These are phyloP conservation scores for Elsinoe arachidis DNA, from an alignment of 2,329 filamentous ascomycete species.

Conservation along the genomic window DNA sequence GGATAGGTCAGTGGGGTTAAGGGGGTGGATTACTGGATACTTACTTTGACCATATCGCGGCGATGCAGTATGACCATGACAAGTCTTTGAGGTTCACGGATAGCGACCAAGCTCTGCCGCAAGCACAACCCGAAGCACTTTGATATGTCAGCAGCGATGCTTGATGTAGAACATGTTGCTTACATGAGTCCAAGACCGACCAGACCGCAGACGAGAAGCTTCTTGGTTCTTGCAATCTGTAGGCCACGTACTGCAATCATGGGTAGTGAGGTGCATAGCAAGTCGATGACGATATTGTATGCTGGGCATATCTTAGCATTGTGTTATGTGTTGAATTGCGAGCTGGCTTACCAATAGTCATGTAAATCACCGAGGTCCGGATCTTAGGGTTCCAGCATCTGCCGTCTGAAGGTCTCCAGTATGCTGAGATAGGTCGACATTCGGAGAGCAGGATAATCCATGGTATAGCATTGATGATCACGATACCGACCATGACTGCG, in stretches of 20 bases:
- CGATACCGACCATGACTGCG: constrained; percentile 19
- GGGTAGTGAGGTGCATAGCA: constrained; percentile 23
- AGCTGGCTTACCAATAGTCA: constrained; percentile 21
- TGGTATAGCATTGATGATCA: constrained; percentile 20
- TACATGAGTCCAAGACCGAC: constrained; percentile 22
- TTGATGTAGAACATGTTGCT: background rate
- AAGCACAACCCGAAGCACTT: constrained; percentile 20
- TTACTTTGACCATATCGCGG: constrained; percentile 20
- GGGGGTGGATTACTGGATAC: background rate
- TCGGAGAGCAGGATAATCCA: constrained; percentile 23
- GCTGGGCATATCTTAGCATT: constrained; percentile 15
- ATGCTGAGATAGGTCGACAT: constrained; percentile 22
- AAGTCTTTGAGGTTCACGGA: constrained; percentile 21
- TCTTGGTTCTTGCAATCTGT: constrained; percentile 19
- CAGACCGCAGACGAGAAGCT: constrained; percentile 22
- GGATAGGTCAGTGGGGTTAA: constrained; percentile 1
- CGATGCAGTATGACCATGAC: constrained; percentile 22
- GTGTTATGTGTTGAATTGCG: background rate
- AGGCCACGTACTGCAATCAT: constrained; percentile 22
- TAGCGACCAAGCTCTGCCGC: constrained; percentile 20
- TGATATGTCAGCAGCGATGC: constrained; percentile 12
- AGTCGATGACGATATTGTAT: constrained; percentile 22
- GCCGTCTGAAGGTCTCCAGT: constrained; percentile 19
- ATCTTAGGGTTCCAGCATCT: constrained; percentile 23
- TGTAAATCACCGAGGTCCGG: constrained; percentile 24